Conservation (phyloP, 2,329 filamentous ascomycete species). For the Hypoxylon sp. region DNA sequence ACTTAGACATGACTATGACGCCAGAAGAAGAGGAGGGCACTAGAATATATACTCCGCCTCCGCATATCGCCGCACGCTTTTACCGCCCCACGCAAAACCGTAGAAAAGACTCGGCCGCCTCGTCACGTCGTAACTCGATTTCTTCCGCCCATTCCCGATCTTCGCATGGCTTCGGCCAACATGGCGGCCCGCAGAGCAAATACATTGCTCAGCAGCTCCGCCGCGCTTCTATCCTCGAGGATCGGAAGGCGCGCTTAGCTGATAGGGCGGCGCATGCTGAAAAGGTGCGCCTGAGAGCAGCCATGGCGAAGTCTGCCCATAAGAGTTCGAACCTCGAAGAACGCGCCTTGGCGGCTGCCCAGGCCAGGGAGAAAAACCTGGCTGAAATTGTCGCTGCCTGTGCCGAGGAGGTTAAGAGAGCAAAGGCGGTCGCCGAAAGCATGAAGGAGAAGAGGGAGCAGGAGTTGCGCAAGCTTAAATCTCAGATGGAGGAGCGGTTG, state of each 20-base stretch:
- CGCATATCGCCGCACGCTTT: conserved; percentile 84
- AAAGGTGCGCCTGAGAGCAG: conserved; percentile 83
- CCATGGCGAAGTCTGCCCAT: conserved; percentile 78
- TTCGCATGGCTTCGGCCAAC: conserved; percentile 70
- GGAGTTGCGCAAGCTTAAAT: conserved; percentile 76
- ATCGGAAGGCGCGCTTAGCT: conserved; percentile 82
- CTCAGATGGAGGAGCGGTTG: conserved; percentile 84
- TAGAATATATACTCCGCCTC: conserved; percentile 74
- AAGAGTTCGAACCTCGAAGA: conserved; percentile 80
- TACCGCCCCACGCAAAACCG: conserved; percentile 76
- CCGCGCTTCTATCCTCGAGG: conserved; percentile 84
- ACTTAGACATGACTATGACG: conserved; percentile 52
- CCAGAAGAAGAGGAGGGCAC: conserved; percentile 57
- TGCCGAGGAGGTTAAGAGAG: conserved; percentile 85
- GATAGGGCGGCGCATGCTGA: conserved; percentile 87
- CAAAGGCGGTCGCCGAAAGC: conserved; percentile 85
- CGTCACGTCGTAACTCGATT: conserved; percentile 83
- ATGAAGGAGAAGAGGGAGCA: conserved; percentile 86
- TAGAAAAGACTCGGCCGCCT: conserved; percentile 81
- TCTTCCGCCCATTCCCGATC: conserved; percentile 81
- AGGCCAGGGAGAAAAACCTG: conserved; percentile 83
- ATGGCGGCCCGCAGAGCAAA: conserved; percentile 77
- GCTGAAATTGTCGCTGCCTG: conserved; percentile 86
- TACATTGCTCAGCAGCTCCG: conserved; percentile 84
- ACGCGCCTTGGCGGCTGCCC: conserved; percentile 80